These are phyloP conservation scores for Paratinospora sagittata DNA, from an alignment of 164 flowering plant genomes.

Conservation along the genomic window DNA sequence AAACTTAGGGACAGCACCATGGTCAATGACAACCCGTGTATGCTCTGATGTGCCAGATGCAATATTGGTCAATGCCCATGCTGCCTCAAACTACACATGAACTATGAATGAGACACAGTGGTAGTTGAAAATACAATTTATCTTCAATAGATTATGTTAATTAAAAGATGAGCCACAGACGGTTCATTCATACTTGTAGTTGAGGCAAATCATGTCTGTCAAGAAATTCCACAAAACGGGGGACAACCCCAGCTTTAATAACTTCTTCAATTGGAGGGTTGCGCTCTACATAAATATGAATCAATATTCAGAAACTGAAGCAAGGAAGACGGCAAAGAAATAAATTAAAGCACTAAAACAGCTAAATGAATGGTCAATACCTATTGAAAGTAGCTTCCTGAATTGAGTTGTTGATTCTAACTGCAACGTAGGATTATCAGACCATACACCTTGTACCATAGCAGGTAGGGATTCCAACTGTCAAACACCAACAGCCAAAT, in stretches of 20 bases:
- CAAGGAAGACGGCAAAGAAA: neutral
- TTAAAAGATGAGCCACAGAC: neutral
- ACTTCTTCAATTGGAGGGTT: slow-evolving; percentile 92
- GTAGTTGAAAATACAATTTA: neutral
- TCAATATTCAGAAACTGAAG: neutral
- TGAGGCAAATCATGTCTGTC: slow-evolving; percentile 61
- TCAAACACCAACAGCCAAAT: neutral
- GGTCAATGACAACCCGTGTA: slow-evolving; percentile 73
- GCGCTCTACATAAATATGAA: slow-evolving; percentile 37
- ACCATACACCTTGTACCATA: slow-evolving; percentile 75
- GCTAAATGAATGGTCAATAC: slow-evolving; percentile 23
- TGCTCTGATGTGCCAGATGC: slow-evolving; percentile 93
- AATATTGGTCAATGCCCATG: slow-evolving; percentile 93
- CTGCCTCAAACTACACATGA: slow-evolving; percentile 75
- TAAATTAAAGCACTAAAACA: too few species aligned
- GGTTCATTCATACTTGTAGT: slow-evolving; percentile 51
- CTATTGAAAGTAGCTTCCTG: slow-evolving; percentile 73
- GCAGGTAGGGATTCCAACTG: slow-evolving; percentile 67
- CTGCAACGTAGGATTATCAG: slow-evolving; percentile 53
- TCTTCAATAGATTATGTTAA: neutral
- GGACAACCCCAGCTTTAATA: slow-evolving; percentile 72
- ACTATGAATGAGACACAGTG: neutral
- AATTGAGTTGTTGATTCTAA: slow-evolving; percentile 74
- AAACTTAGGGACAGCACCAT: slow-evolving; percentile 81
- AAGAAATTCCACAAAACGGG: slow-evolving; percentile 77